These are phyloP conservation scores for Pseudoscleropodium purum DNA, from an alignment of 225 moss, liverwort and hornwort genomes.

Conservation along the genomic window DNA sequence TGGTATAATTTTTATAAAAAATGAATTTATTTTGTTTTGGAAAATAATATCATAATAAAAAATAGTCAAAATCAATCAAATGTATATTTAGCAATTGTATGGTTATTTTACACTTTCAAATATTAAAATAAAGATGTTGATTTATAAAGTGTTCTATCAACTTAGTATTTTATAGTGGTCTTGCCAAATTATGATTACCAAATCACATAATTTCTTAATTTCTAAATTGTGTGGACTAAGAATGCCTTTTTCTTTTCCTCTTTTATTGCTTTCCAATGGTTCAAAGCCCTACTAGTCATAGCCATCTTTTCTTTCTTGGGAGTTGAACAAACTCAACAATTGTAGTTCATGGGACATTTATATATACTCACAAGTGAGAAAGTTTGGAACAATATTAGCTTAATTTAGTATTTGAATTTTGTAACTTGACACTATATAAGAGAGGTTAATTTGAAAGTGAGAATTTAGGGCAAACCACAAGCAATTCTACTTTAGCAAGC, in stretches of 20 bases:
- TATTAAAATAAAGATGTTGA: neutral
- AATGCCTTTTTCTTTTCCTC: fast-evolving
- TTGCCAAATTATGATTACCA: neutral
- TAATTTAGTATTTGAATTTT: neutral
- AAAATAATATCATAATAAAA: neutral
- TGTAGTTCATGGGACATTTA: neutral
- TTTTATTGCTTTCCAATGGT: neutral
- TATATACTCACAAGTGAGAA: fast-evolving
- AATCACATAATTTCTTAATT: neutral
- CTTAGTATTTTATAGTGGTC: neutral
- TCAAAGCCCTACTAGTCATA: neutral
- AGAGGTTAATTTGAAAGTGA: neutral
- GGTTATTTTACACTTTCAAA: fast-evolving
- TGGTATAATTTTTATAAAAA: neutral
- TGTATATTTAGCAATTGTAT: neutral
- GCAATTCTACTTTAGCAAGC: fast-evolving
- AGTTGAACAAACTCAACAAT: fast-evolving
- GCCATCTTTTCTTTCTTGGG: fast-evolving
- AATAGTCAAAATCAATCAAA: neutral
- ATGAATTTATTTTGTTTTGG: neutral
- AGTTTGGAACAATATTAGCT: neutral
- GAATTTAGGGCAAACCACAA: neutral
- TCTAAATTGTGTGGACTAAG: neutral
- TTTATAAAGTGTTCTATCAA: neutral
- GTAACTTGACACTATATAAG: no score